phyloP scores from a whole-genome alignment of 192 early-diverging fungal species.

The Coemansia nantahalensis region DNA sequence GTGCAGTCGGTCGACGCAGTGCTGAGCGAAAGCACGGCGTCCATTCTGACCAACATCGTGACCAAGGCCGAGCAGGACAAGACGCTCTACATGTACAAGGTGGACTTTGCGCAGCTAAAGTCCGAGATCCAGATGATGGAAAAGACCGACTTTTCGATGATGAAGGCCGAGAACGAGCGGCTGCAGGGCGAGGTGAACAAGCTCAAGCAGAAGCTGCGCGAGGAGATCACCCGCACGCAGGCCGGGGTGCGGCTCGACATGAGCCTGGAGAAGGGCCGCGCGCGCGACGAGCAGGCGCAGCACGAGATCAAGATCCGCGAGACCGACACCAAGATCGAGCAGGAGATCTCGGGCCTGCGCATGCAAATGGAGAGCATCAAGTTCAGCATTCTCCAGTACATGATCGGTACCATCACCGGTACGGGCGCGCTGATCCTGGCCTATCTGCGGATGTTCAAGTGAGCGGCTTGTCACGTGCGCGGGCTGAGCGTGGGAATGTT shows the following conservation, averaged over 20 bases:
- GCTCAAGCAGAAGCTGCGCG: slow-evolving; percentile 74
- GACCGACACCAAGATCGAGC: slow-evolving; percentile 84
- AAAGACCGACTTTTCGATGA: slow-evolving; percentile 83
- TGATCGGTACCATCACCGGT: slow-evolving; percentile 83
- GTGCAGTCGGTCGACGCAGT: slow-evolving; percentile 72
- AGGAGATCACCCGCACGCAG: slow-evolving; percentile 82
- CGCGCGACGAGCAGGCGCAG: slow-evolving; percentile 78
- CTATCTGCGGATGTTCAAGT: slow-evolving; percentile 54
- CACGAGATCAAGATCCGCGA: slow-evolving; percentile 85
- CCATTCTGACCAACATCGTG: slow-evolving; percentile 57
- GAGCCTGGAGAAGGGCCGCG: slow-evolving; percentile 83
- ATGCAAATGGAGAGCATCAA: slow-evolving; percentile 90
- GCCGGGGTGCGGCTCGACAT: slow-evolving; percentile 83
- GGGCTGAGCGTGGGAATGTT: no score
- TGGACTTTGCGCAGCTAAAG: slow-evolving; percentile 85
- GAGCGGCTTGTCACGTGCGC: background rate
- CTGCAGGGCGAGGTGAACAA: slow-evolving; percentile 80
- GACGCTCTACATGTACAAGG: slow-evolving; percentile 81
- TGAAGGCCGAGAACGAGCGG: slow-evolving; percentile 79
- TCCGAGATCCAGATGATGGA: slow-evolving; percentile 85
- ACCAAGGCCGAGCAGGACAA: slow-evolving; percentile 82
- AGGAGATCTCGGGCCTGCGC: slow-evolving; percentile 76
- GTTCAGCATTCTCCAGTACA: slow-evolving; percentile 75
- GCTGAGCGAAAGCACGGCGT: slow-evolving; percentile 54
- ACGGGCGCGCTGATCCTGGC: slow-evolving; percentile 73